Evolutionary conservation across 2,329 filamentous ascomycete species (phyloP), one percentile per base, ranked within the genome.

Genomic region (Trichoderma sp.): DNA sequence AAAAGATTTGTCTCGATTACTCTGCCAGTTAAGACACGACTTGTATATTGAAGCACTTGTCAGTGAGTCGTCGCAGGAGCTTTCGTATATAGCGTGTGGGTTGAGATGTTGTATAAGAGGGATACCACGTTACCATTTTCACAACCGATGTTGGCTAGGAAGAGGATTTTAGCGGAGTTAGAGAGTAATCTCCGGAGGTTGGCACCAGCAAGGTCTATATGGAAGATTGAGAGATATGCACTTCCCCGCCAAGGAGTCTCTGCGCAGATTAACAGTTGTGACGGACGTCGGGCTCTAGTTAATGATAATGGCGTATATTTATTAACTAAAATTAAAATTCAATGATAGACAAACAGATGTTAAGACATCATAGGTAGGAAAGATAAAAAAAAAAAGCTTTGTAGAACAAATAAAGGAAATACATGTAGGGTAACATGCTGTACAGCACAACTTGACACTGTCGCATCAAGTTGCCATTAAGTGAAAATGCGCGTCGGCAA

Each of bases 81-180:
- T 29, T 12, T 58, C 25, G 15, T 58, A 15, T 13, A 8, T 25
- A 8, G n/a, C 3, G 17, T 42, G n/a, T n/a, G 12, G 22, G 17
- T 35, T 58, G 56, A 58, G 35, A 42, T n/a, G 2, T 29, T 42
- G 15, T 58, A 2, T 58, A 58, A 42, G 35, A 42, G 27, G 56
- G 56, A 58, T 58, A 58, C 25, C 35, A 58, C 17, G 56, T 58
- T 13, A 29, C 42, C 56, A 58, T 35, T 22, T 58, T 58, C n/a
- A 58, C 56, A n/a, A 35, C 56, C 22, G 42, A 58, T 4, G 42
- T 58, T 58, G 56, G 56, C 56, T 35, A 58, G 56, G 56, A 58
- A 42, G 56, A 58, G 35, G 56, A 58, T 9, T 58, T 58, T 5
- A 35, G 29, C 25, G 56, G 35, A 2, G 56, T 58, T 35, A 58